Conservation (phyloP, 1,284 basidiomycete genomes). For the Papiliotrema flavescens region DNA sequence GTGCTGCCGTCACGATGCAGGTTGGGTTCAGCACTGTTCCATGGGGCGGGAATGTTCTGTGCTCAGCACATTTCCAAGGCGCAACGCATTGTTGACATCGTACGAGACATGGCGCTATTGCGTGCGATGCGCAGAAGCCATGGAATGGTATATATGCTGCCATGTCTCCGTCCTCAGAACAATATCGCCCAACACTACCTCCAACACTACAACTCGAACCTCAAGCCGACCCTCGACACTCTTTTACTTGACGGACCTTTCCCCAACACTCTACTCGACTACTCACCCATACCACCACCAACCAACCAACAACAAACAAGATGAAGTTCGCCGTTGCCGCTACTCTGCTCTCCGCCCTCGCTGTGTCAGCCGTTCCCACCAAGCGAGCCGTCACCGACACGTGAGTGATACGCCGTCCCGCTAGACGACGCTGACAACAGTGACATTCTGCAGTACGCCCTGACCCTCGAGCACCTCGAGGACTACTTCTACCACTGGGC, state of each 20-base stretch:
- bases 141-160: too few relatives aligned
- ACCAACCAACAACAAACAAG: constrained; percentile 6
- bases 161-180: too few relatives aligned
- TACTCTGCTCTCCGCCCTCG: constrained; percentile 14
- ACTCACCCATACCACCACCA: background rate
- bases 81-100: too few relatives aligned
- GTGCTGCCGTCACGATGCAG: too few relatives aligned
- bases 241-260: background rate
- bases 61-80: too few relatives aligned
- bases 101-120: too few relatives aligned
- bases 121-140: too few relatives aligned
- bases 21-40: too few relatives aligned
- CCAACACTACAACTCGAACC: background rate
- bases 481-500: constrained; percentile 56
- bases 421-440: constrained; percentile 9
- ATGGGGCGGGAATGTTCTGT: too few relatives aligned
- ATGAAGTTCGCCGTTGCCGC: constrained; percentile 18
- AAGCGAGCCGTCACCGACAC: constrained; percentile 18
- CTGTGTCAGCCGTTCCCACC: constrained; percentile 11
- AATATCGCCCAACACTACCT: background rate
- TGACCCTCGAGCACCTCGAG: constrained; percentile 68
- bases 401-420: too few relatives aligned
- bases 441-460: constrained; percentile 36
- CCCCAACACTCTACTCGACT: background rate
- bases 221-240: background rate